phyloP scores from a whole-genome alignment of 768 basidiomycete genomes.

The Ramaria sp. region DNA sequence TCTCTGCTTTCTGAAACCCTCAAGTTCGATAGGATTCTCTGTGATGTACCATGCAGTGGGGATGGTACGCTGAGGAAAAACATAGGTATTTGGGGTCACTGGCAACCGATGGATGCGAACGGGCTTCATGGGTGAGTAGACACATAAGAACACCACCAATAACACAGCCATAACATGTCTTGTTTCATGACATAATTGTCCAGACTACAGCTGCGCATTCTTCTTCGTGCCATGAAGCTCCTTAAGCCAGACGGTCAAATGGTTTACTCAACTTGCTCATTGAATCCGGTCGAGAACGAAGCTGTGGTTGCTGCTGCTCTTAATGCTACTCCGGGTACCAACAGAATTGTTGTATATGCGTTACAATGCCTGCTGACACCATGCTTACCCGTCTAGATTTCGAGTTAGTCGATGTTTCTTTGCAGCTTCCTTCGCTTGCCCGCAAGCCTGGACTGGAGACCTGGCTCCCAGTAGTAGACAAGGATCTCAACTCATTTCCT shows the following conservation, averaged over 20 bases:
- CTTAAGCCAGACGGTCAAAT: slow-evolving; percentile 79
- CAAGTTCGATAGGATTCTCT: slow-evolving; percentile 86
- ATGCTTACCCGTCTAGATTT: slow-evolving; percentile 39
- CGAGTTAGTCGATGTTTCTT: slow-evolving; percentile 68
- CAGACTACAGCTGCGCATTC: slow-evolving; percentile 87
- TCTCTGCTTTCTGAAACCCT: slow-evolving; percentile 34
- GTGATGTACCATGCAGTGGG: slow-evolving; percentile 96
- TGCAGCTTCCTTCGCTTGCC: slow-evolving; percentile 57
- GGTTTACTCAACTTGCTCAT: slow-evolving; percentile 95
- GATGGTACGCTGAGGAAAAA: slow-evolving; percentile 97
- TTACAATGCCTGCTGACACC: background rate
- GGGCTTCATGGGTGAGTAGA: slow-evolving; percentile 65
- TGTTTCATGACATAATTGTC: background rate
- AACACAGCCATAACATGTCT: too few species aligned
- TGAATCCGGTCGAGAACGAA: slow-evolving; percentile 97
- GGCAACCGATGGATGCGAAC: slow-evolving; percentile 84
- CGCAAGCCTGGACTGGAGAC: slow-evolving; percentile 63
- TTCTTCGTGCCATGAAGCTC: slow-evolving; percentile 87
- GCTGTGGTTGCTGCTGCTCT: slow-evolving; percentile 86
- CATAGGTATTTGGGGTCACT: slow-evolving; percentile 86
- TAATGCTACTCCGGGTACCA: slow-evolving; percentile 53
- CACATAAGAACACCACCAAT: too few species aligned
- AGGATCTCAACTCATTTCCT: slow-evolving; percentile 5
- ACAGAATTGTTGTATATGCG: background rate
- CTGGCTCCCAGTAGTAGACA: slow-evolving; percentile 69